Evolutionary conservation across 352 stramenopile species (phyloP).

Genomic region (Phytophthora tubulina): DNA sequence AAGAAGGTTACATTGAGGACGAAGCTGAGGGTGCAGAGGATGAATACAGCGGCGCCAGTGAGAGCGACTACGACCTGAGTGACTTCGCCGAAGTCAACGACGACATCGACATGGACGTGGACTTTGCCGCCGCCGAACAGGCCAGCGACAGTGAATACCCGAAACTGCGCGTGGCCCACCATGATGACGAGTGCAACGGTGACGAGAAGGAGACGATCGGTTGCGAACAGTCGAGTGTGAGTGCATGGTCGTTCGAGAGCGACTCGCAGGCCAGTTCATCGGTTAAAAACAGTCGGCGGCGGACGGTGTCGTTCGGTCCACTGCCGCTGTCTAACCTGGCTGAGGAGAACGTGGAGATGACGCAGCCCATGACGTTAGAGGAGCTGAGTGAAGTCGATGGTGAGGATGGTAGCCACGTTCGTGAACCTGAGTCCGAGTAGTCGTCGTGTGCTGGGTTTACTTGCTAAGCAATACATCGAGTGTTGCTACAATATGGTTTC

Average conservation of each 20-base stretch:
- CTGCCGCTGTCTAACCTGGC: conserved; percentile 21
- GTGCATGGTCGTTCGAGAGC: conserved; percentile 42
- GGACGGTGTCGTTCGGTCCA: conserved; percentile 46
- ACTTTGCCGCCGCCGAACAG: conserved; percentile 19
- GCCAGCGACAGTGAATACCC: conserved; percentile 18
- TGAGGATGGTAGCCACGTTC: neutral
- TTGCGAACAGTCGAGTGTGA: conserved; percentile 31
- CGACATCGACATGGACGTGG: conserved; percentile 40
- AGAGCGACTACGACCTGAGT: conserved; percentile 52
- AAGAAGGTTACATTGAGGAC: conserved; percentile 44
- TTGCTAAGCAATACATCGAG: neutral
- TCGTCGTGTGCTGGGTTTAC: neutral
- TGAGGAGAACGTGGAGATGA: conserved; percentile 33
- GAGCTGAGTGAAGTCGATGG: conserved; percentile 35
- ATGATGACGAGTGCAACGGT: neutral
- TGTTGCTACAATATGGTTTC: neutral
- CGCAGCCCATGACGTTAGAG: conserved; percentile 21
- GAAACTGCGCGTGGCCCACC: conserved; percentile 26
- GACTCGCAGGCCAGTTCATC: conserved; percentile 40
- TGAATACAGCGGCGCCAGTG: conserved; percentile 46
- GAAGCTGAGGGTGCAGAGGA: conserved; percentile 42
- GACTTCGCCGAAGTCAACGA: conserved; percentile 44
- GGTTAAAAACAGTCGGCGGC: conserved; percentile 34
- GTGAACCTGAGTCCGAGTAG: neutral
- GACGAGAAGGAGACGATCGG: conserved; percentile 23